These are phyloP conservation scores for Ambispora gerdemannii DNA, from an alignment of 192 early-diverging fungal genomes.

Conservation along the genomic window DNA sequence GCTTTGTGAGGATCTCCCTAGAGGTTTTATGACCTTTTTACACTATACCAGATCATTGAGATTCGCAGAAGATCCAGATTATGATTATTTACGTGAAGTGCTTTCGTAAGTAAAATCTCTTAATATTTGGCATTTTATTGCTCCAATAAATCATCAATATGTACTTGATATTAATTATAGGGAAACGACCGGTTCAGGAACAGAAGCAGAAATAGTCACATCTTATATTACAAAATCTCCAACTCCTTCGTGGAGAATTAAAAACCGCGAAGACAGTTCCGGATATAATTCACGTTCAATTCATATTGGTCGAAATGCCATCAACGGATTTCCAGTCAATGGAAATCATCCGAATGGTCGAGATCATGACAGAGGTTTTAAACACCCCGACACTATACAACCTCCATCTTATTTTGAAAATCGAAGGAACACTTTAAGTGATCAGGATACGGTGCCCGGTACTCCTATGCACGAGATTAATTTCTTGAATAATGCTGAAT, in stretches of 20 bases:
- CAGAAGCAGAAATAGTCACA: conserved; percentile 15
- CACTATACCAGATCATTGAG: conserved; percentile 66
- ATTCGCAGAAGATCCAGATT: conserved; percentile 79
- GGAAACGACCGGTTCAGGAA: not conserved
- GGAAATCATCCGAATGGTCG: not conserved
- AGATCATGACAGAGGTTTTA: not conserved
- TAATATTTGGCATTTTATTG: not conserved
- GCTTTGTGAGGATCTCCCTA: conserved; percentile 72
- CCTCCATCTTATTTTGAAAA: too few relatives aligned
- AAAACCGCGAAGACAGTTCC: not conserved
- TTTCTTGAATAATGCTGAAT: not conserved
- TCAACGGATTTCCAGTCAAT: not conserved
- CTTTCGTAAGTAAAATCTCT: conserved; percentile 15
- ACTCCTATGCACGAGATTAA: not conserved
- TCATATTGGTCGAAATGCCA: not conserved
- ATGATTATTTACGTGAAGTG: conserved; percentile 60
- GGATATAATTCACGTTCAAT: not conserved
- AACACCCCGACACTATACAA: not conserved
- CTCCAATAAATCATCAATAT: not conserved
- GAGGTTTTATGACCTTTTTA: conserved; percentile 67
- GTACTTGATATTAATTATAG: not conserved
- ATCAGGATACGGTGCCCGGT: not conserved
- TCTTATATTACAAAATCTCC: not conserved
- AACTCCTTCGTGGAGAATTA: not conserved
- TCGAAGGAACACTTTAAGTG: not conserved